phyloP scores from a whole-genome alignment of 2,329 filamentous ascomycete species.

The Thermoascus crustaceus region DNA sequence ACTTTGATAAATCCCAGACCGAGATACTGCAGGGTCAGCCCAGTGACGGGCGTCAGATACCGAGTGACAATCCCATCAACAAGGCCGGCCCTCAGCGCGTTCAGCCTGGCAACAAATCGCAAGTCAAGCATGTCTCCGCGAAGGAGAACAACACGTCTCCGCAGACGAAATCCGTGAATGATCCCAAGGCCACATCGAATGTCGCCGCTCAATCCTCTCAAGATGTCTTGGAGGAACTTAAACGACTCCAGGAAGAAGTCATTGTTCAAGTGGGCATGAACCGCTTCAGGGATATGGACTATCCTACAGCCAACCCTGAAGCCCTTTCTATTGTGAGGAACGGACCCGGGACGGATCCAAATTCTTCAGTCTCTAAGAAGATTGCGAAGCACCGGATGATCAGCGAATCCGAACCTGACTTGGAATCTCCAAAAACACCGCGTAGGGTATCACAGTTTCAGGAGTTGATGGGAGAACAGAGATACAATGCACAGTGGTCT shows the following conservation, averaged over 20 bases:
- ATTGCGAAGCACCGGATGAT: constrained; percentile 7
- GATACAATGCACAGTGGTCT: constrained; percentile 7
- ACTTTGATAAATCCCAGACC: neutral
- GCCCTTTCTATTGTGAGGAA: constrained; percentile 16
- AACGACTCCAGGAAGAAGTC: constrained; percentile 13
- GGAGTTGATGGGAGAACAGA: neutral
- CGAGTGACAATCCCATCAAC: neutral
- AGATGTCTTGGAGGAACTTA: constrained; percentile 15
- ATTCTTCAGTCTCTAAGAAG: constrained; percentile 12
- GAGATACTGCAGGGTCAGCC: neutral
- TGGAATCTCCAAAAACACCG: neutral
- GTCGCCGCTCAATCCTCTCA: constrained; percentile 3
- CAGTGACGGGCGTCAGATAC: too few species aligned
- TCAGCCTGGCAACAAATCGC: too few species aligned
- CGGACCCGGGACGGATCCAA: constrained; percentile 20
- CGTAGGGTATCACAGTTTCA: neutral
- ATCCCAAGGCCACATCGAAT: neutral
- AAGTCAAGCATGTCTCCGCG: neutral
- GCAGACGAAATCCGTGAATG: neutral
- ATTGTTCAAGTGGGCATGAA: constrained; percentile 10
- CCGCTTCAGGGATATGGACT: constrained; percentile 6
- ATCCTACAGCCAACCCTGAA: constrained; percentile 12
- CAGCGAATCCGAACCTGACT: neutral
- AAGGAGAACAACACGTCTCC: neutral
- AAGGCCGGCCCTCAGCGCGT: too few species aligned